Conservation (phyloP, 2,329 filamentous ascomycete species). For the Fonsecaea nubica region DNA sequence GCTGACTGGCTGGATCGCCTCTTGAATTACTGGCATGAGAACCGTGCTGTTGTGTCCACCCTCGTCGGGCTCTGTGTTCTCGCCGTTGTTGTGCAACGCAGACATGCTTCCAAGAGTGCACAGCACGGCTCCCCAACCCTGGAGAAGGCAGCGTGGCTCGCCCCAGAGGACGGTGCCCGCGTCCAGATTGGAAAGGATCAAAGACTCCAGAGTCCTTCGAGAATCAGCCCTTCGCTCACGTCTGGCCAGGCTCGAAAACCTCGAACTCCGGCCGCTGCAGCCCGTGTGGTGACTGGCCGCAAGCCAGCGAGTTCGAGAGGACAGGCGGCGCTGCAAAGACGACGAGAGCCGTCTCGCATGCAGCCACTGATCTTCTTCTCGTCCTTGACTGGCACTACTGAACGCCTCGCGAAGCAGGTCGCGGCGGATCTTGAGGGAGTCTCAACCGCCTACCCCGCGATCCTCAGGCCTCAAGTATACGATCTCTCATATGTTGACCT, state of each 20-base stretch:
- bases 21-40: slow-evolving; percentile 37
- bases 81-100: slow-evolving; percentile 26
- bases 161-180: background rate
- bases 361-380: slow-evolving; percentile 87
- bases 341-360: slow-evolving; percentile 36
- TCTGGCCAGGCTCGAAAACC: slow-evolving; percentile 27
- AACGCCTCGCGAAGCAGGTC: slow-evolving; percentile 72
- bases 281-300: slow-evolving; percentile 37
- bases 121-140: slow-evolving; percentile 24
- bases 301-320: slow-evolving; percentile 31
- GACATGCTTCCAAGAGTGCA: slow-evolving; percentile 11
- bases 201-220: slow-evolving; percentile 1
- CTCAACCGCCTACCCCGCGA: slow-evolving; percentile 35
- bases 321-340: background rate
- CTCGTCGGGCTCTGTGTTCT: slow-evolving; percentile 25
- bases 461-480: slow-evolving; percentile 68
- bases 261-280: slow-evolving; percentile 26
- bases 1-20: slow-evolving; percentile 38
- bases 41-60: slow-evolving; percentile 29
- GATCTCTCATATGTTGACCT: slow-evolving; percentile 88
- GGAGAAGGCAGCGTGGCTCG: slow-evolving; percentile 34
- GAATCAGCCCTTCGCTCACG: background rate
- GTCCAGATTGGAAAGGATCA: slow-evolving; percentile 10
- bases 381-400: slow-evolving; percentile 82
- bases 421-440: slow-evolving; percentile 59